Evolutionary conservation across 441 rosid species (phyloP).

Genomic region (Gossypium armourianum): DNA sequence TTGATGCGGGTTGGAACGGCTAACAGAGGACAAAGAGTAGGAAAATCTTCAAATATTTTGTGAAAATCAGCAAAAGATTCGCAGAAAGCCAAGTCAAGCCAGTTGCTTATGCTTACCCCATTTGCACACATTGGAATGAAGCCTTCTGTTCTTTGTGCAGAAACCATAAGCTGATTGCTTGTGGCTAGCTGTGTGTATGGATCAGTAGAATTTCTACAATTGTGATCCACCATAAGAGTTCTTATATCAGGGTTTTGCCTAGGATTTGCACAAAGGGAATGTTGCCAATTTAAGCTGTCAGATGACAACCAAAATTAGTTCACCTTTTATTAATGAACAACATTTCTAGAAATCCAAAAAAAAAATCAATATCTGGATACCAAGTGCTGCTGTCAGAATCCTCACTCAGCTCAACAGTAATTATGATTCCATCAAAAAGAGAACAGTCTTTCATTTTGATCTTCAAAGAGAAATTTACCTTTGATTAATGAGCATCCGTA

Average conservation of each 20-base stretch:
- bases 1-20: slow-evolving; percentile 32
- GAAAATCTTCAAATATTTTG: not conserved
- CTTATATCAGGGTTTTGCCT: slow-evolving; percentile 31
- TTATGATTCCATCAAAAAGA: not conserved
- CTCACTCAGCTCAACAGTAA: not conserved
- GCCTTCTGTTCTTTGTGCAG: slow-evolving; percentile 24
- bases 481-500: slow-evolving; percentile 40
- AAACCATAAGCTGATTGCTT: slow-evolving; percentile 20
- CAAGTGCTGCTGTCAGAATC: not conserved
- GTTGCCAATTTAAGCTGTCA: slow-evolving; percentile 44
- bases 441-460: not conserved
- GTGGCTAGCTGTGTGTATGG: slow-evolving; percentile 17
- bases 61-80: not conserved
- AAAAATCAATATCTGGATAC: not conserved
- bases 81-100: not conserved
- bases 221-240: slow-evolving; percentile 46
- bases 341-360: not conserved
- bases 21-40: slow-evolving; percentile 11
- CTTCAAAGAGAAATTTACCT: slow-evolving; percentile 24
- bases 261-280: slow-evolving; percentile 30
- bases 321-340: not conserved
- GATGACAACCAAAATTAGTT: slow-evolving; percentile 16
- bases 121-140: slow-evolving; percentile 23
- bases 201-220: slow-evolving; percentile 24
- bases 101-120: slow-evolving; percentile 24